A percentile compares a stretch with the other conserved stretches of the same genome.
Evolutionary conservation across 768 basidiomycete species (phyloP).

Genomic region (Naganishia kalamii): DNA sequence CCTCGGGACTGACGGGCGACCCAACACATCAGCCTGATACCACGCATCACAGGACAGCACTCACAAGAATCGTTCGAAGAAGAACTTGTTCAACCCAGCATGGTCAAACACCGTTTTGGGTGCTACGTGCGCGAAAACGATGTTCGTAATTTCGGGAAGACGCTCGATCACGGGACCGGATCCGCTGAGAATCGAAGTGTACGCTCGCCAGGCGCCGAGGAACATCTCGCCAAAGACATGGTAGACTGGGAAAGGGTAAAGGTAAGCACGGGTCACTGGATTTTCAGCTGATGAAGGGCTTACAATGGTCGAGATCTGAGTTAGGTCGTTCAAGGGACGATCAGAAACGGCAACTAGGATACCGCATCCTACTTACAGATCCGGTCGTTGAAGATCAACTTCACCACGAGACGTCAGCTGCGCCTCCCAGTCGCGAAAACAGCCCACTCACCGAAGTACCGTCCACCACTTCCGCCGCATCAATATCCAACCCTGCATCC

Average conservation of each 20-base stretch:
- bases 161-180: not conserved
- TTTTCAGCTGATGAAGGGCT: not conserved
- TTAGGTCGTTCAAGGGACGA: not conserved
- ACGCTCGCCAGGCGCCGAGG: slow-evolving; percentile 31
- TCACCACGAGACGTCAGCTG: not conserved
- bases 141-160: not conserved
- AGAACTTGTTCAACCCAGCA: slow-evolving; percentile 33
- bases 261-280: not conserved
- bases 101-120: slow-evolving; percentile 25
- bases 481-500: slow-evolving; percentile 20
- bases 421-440: not conserved
- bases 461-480: slow-evolving; percentile 16
- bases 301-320: slow-evolving; percentile 29
- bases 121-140: slow-evolving; percentile 8
- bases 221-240: slow-evolving; percentile 37
- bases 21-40: not conserved
- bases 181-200: slow-evolving; percentile 20
- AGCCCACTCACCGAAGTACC: slow-evolving; percentile 26
- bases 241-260: slow-evolving; percentile 25
- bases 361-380: slow-evolving; percentile 27
- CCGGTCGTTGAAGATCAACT: slow-evolving; percentile 35
- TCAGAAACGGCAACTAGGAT: not conserved
- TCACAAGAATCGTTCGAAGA: slow-evolving; percentile 34
- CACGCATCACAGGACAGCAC: not conserved
- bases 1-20: slow-evolving; percentile 22